Conservation (phyloP, 805 yeast species). For the Nakazawaea ambrosiae region DNA sequence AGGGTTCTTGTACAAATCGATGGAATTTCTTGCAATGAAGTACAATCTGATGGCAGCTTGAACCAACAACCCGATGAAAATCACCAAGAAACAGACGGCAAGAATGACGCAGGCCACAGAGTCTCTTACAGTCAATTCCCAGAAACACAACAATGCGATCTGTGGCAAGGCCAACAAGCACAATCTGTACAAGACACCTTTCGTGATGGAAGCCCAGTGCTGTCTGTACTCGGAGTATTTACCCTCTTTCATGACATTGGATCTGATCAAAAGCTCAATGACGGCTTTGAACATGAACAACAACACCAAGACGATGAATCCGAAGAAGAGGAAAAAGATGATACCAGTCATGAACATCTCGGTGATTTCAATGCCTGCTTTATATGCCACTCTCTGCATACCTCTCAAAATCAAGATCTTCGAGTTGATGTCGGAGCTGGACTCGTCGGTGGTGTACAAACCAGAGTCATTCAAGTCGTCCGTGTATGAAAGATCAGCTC, state of each 20-base stretch:
- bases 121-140: conserved; percentile 84
- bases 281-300: conserved; percentile 61
- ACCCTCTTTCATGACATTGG: conserved; percentile 51
- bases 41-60: conserved; percentile 76
- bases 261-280: conserved; percentile 54
- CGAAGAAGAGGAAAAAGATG: conserved; percentile 74
- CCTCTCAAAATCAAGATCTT: conserved; percentile 84
- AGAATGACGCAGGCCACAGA: conserved; percentile 78
- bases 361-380: conserved; percentile 82
- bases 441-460: conserved; percentile 69
- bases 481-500: conserved; percentile 37
- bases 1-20: conserved; percentile 73
- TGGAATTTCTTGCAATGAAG: conserved; percentile 66
- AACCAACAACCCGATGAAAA: conserved; percentile 49
- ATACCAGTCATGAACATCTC: conserved; percentile 81
- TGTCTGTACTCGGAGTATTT: conserved; percentile 71
- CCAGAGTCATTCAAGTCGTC: conserved; percentile 42
- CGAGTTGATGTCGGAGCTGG: conserved; percentile 45
- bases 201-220: conserved; percentile 78
- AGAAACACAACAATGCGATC: conserved; percentile 68
- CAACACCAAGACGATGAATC: conserved; percentile 49
- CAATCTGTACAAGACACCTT: conserved; percentile 83
- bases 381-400: conserved; percentile 81
- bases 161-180: conserved; percentile 85
- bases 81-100: conserved; percentile 63